Evolutionary conservation across 306 rosid species (phyloP).

Genomic region (Vicia sativa): DNA sequence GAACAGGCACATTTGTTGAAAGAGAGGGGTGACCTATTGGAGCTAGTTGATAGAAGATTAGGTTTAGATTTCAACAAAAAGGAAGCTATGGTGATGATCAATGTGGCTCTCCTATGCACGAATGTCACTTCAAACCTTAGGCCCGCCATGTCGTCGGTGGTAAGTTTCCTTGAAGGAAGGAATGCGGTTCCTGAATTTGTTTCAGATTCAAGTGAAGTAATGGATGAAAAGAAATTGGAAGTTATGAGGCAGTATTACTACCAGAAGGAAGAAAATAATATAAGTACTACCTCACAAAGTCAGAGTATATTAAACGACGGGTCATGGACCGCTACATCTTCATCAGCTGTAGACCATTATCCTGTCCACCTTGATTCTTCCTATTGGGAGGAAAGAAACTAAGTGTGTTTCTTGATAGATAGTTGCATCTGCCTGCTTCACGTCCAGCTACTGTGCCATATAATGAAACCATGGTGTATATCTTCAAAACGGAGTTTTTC

Average conservation of each 20-base stretch:
- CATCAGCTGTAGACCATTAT: conserved; percentile 28
- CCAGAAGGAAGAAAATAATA: conserved; percentile 24
- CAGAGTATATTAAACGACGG: not conserved
- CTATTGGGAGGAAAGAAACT: conserved; percentile 31
- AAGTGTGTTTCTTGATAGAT: not conserved
- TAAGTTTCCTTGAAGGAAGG: conserved; percentile 46
- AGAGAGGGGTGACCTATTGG: conserved; percentile 39
- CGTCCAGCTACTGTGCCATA: not conserved
- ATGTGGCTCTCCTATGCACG: conserved; percentile 48
- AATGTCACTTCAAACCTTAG: conserved; percentile 29
- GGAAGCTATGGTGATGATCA: conserved; percentile 36
- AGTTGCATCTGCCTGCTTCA: not conserved
- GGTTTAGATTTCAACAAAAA: conserved; percentile 37
- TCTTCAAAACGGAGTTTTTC: conserved; percentile 4
- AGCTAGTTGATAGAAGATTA: conserved; percentile 40
- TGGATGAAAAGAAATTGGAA: conserved; percentile 41
- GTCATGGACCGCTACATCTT: conserved; percentile 26
- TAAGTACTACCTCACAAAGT: not conserved
- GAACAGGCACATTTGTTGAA: conserved; percentile 42
- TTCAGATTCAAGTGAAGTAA: conserved; percentile 34
- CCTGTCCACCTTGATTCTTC: conserved; percentile 32
- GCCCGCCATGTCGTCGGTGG: conserved; percentile 43
- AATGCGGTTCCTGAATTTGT: conserved; percentile 26
- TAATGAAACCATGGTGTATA: not conserved
- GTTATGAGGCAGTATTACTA: conserved; percentile 36